Base-by-base conservation (phyloP, 208 protist species). In the Crithidia bombi region DNA sequence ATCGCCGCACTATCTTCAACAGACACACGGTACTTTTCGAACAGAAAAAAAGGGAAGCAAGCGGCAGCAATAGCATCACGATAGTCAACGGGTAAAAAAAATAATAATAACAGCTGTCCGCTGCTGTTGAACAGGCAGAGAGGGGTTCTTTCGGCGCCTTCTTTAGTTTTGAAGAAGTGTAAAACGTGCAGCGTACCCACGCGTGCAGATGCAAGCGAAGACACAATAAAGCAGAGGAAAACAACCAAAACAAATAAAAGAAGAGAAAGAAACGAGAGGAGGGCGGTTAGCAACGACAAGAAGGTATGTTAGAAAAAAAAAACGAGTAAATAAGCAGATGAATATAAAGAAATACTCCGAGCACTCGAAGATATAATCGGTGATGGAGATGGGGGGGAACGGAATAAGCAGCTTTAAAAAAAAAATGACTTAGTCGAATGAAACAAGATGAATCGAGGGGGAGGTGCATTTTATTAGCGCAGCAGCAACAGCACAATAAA, bases 401-500 rank as follows among this genome's bases (percentile, higher is more conserved):
- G n/a, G n/a, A n/a, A n/a, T n/a, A n/a, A n/a, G n/a, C n/a, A n/a
- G n/a, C n/a, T n/a, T n/a, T n/a, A n/a, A n/a, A n/a, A n/a, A n/a
- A n/a, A n/a, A n/a, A n/a, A n/a, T n/a, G n/a, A n/a, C n/a, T n/a
- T n/a, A n/a, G n/a, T n/a, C n/a, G n/a, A n/a, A n/a, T n/a, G n/a
- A n/a, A n/a, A n/a, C n/a, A n/a, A n/a, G n/a, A n/a, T n/a, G n/a
- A n/a, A n/a, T n/a, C n/a, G n/a, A n/a, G n/a, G n/a, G n/a, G n/a
- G n/a, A n/a, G n/a, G n/a, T n/a, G n/a, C n/a, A n/a, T n/a, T n/a
- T n/a, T n/a, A n/a, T n/a, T n/a, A n/a, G n/a, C 33, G 51, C 52
- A 61, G 52, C 66, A 72, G 55, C 54, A 58, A 26, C 41, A 46
- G 43, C 47, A 52, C 5, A 52, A 12, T 23, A 63, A 12, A 14